Evolutionary conservation across 2,329 filamentous ascomycete genomes (phyloP), one percentile per base, ranked within the genome.

Genomic region (Juglanconis oblonga): DNA sequence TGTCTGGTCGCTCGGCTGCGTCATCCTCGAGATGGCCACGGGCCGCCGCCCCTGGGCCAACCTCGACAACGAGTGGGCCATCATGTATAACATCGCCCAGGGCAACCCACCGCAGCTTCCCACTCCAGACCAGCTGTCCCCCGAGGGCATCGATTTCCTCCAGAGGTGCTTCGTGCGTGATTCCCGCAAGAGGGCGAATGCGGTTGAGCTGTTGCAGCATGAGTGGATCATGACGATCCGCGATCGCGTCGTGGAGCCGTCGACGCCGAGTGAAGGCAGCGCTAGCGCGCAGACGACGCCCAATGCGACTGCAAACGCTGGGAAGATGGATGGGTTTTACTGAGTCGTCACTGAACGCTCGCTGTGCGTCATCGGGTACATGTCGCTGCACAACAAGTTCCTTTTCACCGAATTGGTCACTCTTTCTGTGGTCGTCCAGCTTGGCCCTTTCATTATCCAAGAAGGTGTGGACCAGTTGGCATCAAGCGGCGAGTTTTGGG

Each of bases 21-120:
- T 99, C 42, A 91, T 99, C 65, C 84, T 97, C 47, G 95, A 99
- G 75, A 98, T 99, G 94, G 92, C 92, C 3, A 99, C 95, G 0
- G 95, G 95, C 24, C 86, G 92, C 64, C 87, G 94, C 14, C 95
- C 95, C 1, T 99, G 95, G 95, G 92, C 92, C 32, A 92, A 89
- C 65, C 86, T 98, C 51, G 95, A 99, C 78, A 99, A 99, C 72
- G 95, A 99, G 75, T 99, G 93, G 92, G 95, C 95, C 47, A 98
- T 99, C 77, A 99, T 99, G 95, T 99, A 97, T 82, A 98, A 98
- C 79, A 99, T 99, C 70, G 95, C 95, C 1, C 94, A 97, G 72
- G 95, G 95, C 65, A 96, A 97, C 68, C 90, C 92, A 52, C 95
- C 95, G 5, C 89, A 92, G 71, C 81, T 97, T 58, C 95, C 95